Percentiles rank a stretch among this genome's conserved stretches.
These are phyloP conservation scores for Leccinum griseonigrum DNA, from an alignment of 1,284 basidiomycete species.

Conservation along the genomic window DNA sequence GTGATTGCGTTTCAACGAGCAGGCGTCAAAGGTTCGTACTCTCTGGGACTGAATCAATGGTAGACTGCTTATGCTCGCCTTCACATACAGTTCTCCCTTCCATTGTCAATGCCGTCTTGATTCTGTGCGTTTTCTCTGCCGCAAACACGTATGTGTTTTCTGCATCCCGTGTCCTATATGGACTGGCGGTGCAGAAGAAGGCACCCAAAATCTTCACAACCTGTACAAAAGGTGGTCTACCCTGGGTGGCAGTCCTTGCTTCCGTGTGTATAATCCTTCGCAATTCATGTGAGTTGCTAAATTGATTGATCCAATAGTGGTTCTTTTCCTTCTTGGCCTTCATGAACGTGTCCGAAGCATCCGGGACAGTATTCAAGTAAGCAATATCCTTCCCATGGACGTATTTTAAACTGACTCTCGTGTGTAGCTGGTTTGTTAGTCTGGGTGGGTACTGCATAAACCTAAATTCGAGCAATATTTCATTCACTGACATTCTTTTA, in stretches of 20 bases:
- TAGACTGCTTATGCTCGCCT: not conserved
- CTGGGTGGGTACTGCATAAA: constrained; percentile 28
- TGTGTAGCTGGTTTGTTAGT: constrained; percentile 47
- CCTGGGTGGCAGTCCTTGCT: constrained; percentile 8
- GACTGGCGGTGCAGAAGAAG: constrained; percentile 75
- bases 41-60: not conserved
- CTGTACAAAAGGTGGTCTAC: constrained; percentile 50
- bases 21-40: constrained; percentile 56
- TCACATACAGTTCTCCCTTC: constrained; percentile 51
- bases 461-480: not conserved
- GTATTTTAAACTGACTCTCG: not conserved
- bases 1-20: constrained; percentile 81
- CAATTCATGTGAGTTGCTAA: not conserved
- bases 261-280: constrained; percentile 3
- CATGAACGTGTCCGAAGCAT: constrained; percentile 17
- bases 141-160: constrained; percentile 82
- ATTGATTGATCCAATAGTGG: constrained; percentile 40
- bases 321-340: constrained; percentile 29
- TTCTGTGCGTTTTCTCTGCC: constrained; percentile 80
- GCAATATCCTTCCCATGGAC: not conserved
- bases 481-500: constrained; percentile 1
- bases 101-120: constrained; percentile 67
- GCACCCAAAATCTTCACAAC: constrained; percentile 59
- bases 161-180: constrained; percentile 80
- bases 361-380: constrained; percentile 28